A percentile compares a stretch with the other conserved stretches of the same genome.
These are phyloP conservation scores for Niebla homalea DNA, from an alignment of 495 filamentous ascomycete genomes.

Conservation along the genomic window DNA sequence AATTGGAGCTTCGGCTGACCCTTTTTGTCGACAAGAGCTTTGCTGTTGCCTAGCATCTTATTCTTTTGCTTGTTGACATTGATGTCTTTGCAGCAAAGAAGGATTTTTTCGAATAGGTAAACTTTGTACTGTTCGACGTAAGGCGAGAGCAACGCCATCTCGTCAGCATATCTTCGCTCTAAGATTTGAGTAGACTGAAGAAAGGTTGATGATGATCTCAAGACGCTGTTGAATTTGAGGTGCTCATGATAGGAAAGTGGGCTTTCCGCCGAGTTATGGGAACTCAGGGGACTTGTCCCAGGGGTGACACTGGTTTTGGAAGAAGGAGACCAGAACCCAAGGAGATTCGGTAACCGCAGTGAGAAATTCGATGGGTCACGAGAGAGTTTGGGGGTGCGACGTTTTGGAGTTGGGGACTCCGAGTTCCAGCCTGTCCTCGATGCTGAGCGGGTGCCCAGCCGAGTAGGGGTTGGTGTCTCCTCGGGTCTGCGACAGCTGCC, in stretches of 20 bases:
- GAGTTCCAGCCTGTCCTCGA: no score
- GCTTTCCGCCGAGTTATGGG: no score
- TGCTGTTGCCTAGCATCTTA: constrained; percentile 52
- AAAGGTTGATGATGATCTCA: not conserved
- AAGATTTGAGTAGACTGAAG: not conserved
- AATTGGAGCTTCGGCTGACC: constrained; percentile 73
- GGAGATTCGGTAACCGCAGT: no score
- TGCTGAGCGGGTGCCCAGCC: no score
- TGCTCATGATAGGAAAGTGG: no score
- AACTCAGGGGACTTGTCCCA: no score
- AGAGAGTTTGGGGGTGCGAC: no score
- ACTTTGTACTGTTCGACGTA: constrained; percentile 67
- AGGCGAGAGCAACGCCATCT: constrained; percentile 13
- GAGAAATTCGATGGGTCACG: no score
- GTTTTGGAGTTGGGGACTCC: no score
- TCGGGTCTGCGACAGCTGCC: no score
- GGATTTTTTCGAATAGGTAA: constrained; percentile 88
- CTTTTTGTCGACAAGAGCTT: constrained; percentile 57
- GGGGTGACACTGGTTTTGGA: not conserved
- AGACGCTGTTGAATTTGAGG: not conserved
- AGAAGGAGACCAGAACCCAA: not conserved
- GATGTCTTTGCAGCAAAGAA: constrained; percentile 95
- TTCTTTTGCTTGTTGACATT: constrained; percentile 73
- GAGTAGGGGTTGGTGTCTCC: no score
- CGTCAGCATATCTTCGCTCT: constrained; percentile 19